A percentile compares a stretch with the other conserved stretches of the same genome.
Conservation (phyloP, 345 rosid genomes). For the Psidium guajava region DNA sequence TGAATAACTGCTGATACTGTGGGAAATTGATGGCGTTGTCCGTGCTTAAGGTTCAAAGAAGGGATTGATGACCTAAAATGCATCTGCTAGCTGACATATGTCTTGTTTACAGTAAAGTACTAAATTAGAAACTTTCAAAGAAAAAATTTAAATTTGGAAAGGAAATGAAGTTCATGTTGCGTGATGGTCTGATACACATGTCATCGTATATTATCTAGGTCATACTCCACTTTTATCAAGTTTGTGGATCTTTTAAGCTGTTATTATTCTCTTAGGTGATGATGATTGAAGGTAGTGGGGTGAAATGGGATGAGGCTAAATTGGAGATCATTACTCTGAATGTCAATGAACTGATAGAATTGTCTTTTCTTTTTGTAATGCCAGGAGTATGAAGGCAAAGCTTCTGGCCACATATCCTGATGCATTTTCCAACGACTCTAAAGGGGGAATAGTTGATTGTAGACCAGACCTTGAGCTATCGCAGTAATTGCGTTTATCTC, state of each 20-base stretch:
- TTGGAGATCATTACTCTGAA: background rate
- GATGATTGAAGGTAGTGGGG: background rate
- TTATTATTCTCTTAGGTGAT: background rate
- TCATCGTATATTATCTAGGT: background rate
- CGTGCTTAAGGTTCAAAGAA: background rate
- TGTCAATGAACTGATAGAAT: background rate
- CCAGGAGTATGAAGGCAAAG: constrained; percentile 66
- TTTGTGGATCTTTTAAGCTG: background rate
- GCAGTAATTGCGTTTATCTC: constrained; percentile 4
- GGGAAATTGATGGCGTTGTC: background rate
- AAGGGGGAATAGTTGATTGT: constrained; percentile 48
- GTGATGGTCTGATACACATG: background rate
- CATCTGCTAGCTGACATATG: background rate
- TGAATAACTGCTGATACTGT: background rate
- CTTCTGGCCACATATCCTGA: constrained; percentile 73
- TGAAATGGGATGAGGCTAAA: background rate
- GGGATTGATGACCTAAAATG: background rate
- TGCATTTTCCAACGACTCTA: constrained; percentile 73
- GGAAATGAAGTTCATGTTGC: background rate
- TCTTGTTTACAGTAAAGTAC: background rate
- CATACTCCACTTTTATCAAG: background rate
- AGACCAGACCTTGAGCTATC: constrained; percentile 79
- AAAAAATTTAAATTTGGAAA: background rate
- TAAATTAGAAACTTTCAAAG: background rate
- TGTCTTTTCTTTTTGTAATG: background rate